Evolutionary conservation across 345 rosid genomes (phyloP).

Genomic region (Alliaria petiolata): DNA sequence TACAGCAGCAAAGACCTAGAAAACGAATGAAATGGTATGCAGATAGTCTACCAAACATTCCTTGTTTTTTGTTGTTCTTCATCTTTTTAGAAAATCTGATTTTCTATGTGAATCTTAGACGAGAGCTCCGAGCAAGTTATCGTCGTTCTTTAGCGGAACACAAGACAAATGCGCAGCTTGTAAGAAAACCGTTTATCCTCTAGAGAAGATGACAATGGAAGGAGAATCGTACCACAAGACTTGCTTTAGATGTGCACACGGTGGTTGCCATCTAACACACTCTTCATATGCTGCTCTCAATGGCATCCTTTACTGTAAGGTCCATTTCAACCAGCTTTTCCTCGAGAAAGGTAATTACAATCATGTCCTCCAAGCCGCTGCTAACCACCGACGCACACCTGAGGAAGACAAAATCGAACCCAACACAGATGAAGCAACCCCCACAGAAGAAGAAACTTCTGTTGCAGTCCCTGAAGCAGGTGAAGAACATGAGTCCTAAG

Average conservation of each 20-base stretch:
- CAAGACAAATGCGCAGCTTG: constrained; percentile 90
- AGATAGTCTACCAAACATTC: neutral
- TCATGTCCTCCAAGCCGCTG: constrained; percentile 53
- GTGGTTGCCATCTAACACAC: constrained; percentile 81
- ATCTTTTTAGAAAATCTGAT: neutral
- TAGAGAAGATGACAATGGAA: constrained; percentile 82
- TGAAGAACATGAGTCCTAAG: constrained; percentile 20
- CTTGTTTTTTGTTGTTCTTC: neutral
- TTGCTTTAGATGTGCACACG: constrained; percentile 88
- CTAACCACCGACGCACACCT: constrained; percentile 42
- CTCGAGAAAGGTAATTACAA: constrained; percentile 85
- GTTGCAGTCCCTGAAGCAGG: constrained; percentile 2
- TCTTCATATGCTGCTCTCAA: constrained; percentile 89
- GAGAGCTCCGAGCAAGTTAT: constrained; percentile 69
- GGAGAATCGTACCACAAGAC: constrained; percentile 89
- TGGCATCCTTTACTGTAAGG: constrained; percentile 88
- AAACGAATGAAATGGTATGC: constrained; percentile 49
- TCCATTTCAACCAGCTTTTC: constrained; percentile 86
- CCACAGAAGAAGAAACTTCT: constrained; percentile 14
- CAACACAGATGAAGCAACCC: constrained; percentile 3
- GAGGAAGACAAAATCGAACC: constrained; percentile 23
- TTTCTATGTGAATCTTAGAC: constrained; percentile 35
- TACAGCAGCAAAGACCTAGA: constrained; percentile 46
- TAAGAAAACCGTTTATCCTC: constrained; percentile 80
- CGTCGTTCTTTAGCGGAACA: constrained; percentile 85